These are phyloP conservation scores for Lomentospora prolificans DNA, from an alignment of 2,329 filamentous ascomycete genomes.

Conservation along the genomic window DNA sequence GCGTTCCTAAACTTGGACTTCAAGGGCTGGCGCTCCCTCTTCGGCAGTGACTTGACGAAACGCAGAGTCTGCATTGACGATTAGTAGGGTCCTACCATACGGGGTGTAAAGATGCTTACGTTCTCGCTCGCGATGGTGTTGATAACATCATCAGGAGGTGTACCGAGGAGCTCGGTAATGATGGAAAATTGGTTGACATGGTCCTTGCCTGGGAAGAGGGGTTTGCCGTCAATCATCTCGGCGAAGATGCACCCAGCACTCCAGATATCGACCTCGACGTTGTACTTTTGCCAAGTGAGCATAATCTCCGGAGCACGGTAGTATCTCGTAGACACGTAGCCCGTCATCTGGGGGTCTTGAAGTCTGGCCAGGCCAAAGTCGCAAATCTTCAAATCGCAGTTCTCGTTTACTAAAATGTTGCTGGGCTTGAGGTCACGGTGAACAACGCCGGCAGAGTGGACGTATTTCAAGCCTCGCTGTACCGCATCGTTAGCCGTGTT, in stretches of 20 bases:
- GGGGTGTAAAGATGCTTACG: conserved; percentile 41
- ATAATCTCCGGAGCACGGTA: conserved; percentile 98
- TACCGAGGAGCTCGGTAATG: conserved; percentile 94
- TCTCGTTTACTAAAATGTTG: conserved; percentile 99
- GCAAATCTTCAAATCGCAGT: conserved; percentile 99
- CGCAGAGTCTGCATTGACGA: conserved; percentile 60
- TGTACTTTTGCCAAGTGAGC: conserved; percentile 99
- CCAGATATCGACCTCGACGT: conserved; percentile 98
- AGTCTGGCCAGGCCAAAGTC: conserved; percentile 96
- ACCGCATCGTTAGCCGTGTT: background rate
- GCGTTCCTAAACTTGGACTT: conserved; percentile 90
- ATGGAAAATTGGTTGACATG: conserved; percentile 99
- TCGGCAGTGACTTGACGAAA: conserved; percentile 95
- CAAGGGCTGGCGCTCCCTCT: conserved; percentile 82
- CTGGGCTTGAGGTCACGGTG: conserved; percentile 96
- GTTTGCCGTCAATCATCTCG: conserved; percentile 98
- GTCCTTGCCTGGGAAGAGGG: conserved; percentile 95
- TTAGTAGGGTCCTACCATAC: conserved; percentile 12
- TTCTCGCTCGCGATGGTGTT: conserved; percentile 98
- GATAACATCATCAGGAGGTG: conserved; percentile 96
- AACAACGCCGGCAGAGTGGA: conserved; percentile 95
- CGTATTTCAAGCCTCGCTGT: conserved; percentile 94
- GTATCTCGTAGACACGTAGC: conserved; percentile 97
- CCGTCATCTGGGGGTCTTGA: conserved; percentile 98
- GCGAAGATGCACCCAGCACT: conserved; percentile 98